Percentiles rank a stretch among this genome's conserved stretches.
These are phyloP conservation scores for Coniferiporia sulphurascens DNA, from an alignment of 1,284 basidiomycete genomes.

Conservation along the genomic window DNA sequence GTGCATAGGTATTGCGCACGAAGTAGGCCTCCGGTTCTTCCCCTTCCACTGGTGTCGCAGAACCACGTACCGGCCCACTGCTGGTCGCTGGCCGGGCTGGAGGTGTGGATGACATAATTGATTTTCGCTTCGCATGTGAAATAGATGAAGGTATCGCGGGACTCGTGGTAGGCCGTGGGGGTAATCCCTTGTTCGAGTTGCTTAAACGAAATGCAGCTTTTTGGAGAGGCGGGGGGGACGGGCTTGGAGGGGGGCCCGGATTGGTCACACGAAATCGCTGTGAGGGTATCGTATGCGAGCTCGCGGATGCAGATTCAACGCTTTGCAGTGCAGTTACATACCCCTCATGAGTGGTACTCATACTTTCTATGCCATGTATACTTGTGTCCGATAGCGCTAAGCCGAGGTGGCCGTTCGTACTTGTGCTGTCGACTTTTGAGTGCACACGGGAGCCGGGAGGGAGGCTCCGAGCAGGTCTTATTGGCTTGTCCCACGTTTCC, in stretches of 20 bases:
- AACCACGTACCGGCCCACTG: constrained; percentile 32
- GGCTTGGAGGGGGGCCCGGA: constrained; percentile 1
- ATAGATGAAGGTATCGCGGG: constrained; percentile 27
- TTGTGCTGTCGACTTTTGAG: constrained; percentile 9
- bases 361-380: not conserved
- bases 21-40: constrained; percentile 86
- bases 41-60: constrained; percentile 50
- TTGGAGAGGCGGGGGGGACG: constrained; percentile 6
- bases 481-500: constrained; percentile 8
- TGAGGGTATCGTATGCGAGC: too few relatives aligned
- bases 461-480: constrained; percentile 6
- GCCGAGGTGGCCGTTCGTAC: not conserved
- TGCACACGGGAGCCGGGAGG: constrained; percentile 2
- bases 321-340: constrained; percentile 16
- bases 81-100: constrained; percentile 28
- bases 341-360: constrained; percentile 15
- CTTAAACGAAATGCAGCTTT: constrained; percentile 18
- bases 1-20: constrained; percentile 84
- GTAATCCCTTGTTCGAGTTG: constrained; percentile 35
- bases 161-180: constrained; percentile 33
- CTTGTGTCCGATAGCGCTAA: not conserved
- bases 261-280: constrained; percentile 9
- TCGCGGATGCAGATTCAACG: constrained; percentile 8
- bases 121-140: constrained; percentile 30
- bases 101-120: constrained; percentile 27